Evolutionary conservation across 2,329 filamentous ascomycete genomes (phyloP), one percentile per base, ranked within the genome.

Genomic region (Rutstroemia sp.): DNA sequence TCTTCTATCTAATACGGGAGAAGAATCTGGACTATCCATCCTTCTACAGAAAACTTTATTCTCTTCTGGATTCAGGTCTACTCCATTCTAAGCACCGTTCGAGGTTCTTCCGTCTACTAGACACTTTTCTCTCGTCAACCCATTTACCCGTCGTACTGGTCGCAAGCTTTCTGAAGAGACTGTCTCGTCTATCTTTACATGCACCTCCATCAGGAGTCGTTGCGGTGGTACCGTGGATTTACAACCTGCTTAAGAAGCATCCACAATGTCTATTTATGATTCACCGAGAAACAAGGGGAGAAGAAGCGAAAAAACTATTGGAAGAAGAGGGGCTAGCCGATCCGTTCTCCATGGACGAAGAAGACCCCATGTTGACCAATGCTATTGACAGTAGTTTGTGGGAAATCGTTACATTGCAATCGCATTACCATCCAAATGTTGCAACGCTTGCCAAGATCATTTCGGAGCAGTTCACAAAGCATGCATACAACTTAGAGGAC

Each of bases 351-450:
- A 79, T 85, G 52, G 75, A 82, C 5, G 90, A 96, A 71, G 67
- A 75, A 27, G 90, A 99, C 62, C 95, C 94, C 0, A 89, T 91
- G 79, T 79, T 87, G 70, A 96, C 92, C 0, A 73, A 79, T 41
- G 94, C 95, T 18, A 89, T 99, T 58, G 91, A 97, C 57, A 96
- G 90, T 71, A 91, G 87, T 70, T 74, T 99, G 7, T 99, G 94
- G 95, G 94, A 99, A 71, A 79, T 99, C 52, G 88, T 95, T 59
- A 91, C 90, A 58, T 76, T 97, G 57, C 90, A 95, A 71, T 86
- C 85, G 0, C 95, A 99, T 71, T 97, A 95, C 72, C 94, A 99
- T 69, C 94, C 95, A 14, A 99, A 97, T 65, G 90, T 99, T 23
- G 92, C 92, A 0, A 94, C 92, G 2, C 84, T 99, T 63, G 87